Evolutionary conservation across 257 asterid genomes (phyloP), one percentile per base, ranked within the genome.

Genomic region (Solanum chilense): DNA sequence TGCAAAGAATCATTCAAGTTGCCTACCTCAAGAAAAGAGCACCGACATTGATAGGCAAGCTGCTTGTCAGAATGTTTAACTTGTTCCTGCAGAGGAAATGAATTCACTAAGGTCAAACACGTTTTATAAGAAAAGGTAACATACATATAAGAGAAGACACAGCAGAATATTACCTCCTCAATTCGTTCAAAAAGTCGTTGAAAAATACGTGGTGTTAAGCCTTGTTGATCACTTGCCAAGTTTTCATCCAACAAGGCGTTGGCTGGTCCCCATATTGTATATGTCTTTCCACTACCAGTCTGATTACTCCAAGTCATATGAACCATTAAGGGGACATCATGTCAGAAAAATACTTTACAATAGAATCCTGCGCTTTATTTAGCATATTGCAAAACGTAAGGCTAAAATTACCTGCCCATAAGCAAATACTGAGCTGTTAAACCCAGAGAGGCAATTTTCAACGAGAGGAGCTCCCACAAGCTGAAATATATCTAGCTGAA

Each of bases 271-370:
- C 99, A 97, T 35, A 97, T 91, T 29, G 99, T 97, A 90, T 97
- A 97, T 73, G 99, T 97, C 89, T 97, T 97, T 82, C 99, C 99
- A 69, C 99, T 97, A 45, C 99, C 99, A 23, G 99, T 97, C 99
- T 97, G 91, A 89, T 64, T 60, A 91, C 90, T 82, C 64, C 85
- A 85, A 74, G 52, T 74, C 52, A 74, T 74, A 37, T 21, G 33
- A 74, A 74, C 29, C 52, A 74, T 74, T 49, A 47, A 49, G 42
- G 42, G 44, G 69, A 49, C 29, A 81, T 81, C 29, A 81, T 11
- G 87, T 88, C 62, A 69, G 80, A 33, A 42, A 86, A 85, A 88
- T 60, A 87, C 41, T 37, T 88, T 71, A 78, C 73, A 80, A 49
- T 74, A 87, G 75, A 86, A 86, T 16, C n/a, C 16, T 80, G 85